Percentiles rank a stretch among this genome's conserved stretches.
phyloP scores from a whole-genome alignment of 192 early-diverging fungal genomes.

The Dissophora globulifera region DNA sequence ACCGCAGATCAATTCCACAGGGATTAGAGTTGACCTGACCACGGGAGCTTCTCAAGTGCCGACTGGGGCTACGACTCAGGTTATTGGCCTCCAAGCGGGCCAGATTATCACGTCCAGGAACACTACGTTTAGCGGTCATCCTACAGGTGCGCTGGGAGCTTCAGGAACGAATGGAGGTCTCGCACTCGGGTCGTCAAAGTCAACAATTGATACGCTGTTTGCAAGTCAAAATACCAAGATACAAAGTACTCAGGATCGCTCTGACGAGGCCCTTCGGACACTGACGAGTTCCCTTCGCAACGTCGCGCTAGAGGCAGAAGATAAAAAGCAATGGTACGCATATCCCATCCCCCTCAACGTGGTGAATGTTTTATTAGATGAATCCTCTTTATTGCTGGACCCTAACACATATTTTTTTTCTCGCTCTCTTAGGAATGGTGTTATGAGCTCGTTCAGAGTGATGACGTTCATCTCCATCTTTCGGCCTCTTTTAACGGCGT shows the following conservation, averaged over 20 bases:
- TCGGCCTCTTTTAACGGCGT: slow-evolving; percentile 26
- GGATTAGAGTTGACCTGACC: background rate
- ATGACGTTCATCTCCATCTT: slow-evolving; percentile 10
- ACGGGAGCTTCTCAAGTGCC: background rate
- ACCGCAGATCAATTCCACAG: background rate
- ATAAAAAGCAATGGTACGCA: slow-evolving; percentile 26
- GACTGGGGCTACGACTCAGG: background rate
- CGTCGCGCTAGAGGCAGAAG: slow-evolving; percentile 13
- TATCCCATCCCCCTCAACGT: too few relatives aligned
- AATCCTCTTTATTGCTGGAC: too few relatives aligned
- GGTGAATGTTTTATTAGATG: too few relatives aligned
- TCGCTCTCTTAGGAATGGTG: slow-evolving; percentile 15
- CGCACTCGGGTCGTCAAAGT: background rate
- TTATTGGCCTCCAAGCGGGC: background rate
- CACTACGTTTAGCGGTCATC: too few relatives aligned
- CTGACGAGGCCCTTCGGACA: slow-evolving; percentile 15
- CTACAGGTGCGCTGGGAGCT: too few relatives aligned
- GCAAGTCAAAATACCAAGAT: slow-evolving; percentile 3
- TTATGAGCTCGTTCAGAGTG: slow-evolving; percentile 18
- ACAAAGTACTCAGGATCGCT: background rate
- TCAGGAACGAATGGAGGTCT: too few relatives aligned
- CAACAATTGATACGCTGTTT: slow-evolving; percentile 12
- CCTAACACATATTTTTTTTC: too few relatives aligned
- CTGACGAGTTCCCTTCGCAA: slow-evolving; percentile 21
- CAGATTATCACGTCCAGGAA: background rate